Conservation (phyloP, 2,329 filamentous ascomycete genomes). For the Tolypocladium ovalisporum region DNA sequence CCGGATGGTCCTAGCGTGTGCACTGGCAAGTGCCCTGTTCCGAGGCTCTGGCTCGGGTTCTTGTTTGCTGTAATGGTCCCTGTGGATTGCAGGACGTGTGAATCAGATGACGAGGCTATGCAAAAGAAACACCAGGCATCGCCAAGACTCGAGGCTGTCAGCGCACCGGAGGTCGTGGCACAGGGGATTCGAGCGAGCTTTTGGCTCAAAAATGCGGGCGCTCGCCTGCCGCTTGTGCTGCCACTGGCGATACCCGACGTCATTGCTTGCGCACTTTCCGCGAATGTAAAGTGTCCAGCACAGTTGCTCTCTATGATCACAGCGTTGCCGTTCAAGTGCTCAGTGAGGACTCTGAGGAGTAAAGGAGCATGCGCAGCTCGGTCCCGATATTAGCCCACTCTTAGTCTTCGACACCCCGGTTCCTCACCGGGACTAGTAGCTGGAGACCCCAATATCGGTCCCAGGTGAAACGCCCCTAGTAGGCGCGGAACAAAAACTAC, state of each 20-base stretch:
- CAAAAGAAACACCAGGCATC: not conserved
- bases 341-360: not conserved
- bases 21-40: not conserved
- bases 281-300: not conserved
- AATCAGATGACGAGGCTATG: conserved; percentile 2
- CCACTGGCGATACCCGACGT: not conserved
- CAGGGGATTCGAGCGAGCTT: not conserved
- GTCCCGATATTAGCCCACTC: too few species aligned
- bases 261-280: not conserved
- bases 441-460: not conserved
- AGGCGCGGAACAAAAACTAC: too few species aligned
- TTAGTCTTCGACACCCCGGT: not conserved
- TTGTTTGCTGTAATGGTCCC: not conserved
- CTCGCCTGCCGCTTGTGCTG: not conserved
- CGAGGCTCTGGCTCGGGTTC: not conserved
- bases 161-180: not conserved
- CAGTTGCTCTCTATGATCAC: too few species aligned
- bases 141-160: not conserved
- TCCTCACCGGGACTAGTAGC: not conserved
- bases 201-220: not conserved
- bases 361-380: not conserved
- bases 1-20: not conserved
- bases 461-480: not conserved
- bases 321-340: too few species aligned
- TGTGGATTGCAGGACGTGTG: not conserved